phyloP scores from a whole-genome alignment of 305 asterid genomes.

The Fraxinus ornus region DNA sequence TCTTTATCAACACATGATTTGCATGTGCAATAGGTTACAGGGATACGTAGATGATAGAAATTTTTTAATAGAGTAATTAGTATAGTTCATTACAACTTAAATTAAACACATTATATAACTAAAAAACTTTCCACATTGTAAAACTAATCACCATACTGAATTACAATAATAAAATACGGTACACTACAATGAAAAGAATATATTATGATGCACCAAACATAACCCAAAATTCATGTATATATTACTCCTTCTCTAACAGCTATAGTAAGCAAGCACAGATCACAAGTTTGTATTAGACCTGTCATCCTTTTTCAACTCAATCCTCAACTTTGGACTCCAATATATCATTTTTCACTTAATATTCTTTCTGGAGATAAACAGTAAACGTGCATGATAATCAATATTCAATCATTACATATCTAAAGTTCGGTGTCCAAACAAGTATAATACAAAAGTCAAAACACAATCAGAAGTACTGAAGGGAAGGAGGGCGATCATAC shows the following conservation, averaged over 20 bases:
- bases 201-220: not conserved
- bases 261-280: not conserved
- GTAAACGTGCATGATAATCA: not conserved
- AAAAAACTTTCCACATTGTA: not conserved
- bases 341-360: not conserved
- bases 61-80: not conserved
- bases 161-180: not conserved
- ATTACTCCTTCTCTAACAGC: not conserved
- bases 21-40: not conserved
- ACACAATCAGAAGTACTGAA: not conserved
- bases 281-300: not conserved
- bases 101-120: not conserved
- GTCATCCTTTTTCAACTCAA: not conserved
- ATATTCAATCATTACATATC: not conserved
- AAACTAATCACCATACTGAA: not conserved
- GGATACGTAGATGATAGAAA: not conserved
- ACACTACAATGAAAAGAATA: not conserved
- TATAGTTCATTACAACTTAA: not conserved
- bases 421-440: not conserved
- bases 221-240: not conserved
- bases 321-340: not conserved
- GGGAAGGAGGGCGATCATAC: conserved; percentile 35
- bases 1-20: not conserved
- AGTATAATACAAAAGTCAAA: not conserved
- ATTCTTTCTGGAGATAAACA: not conserved